These are phyloP conservation scores for Phytopythium vexans DNA, from an alignment of 352 stramenopile genomes.

Conservation along the genomic window DNA sequence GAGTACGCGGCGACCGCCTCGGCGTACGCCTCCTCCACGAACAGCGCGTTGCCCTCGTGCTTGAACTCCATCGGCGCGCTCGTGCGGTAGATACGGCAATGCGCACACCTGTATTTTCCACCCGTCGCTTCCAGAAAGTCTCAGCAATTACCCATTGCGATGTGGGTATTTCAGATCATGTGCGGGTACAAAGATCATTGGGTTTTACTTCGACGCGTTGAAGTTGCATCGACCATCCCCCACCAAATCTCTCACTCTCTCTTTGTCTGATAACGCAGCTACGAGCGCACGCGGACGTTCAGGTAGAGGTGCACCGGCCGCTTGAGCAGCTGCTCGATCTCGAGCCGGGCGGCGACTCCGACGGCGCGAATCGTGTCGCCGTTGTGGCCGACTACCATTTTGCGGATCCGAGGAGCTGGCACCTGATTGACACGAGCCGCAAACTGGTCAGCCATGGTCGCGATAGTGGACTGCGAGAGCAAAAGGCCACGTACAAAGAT, in stretches of 20 bases:
- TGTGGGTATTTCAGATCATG: neutral
- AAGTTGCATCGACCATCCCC: neutral
- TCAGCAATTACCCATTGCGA: neutral
- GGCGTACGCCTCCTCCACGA: constrained; percentile 80
- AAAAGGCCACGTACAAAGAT: constrained; percentile 64
- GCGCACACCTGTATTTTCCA: neutral
- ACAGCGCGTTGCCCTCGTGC: constrained; percentile 73
- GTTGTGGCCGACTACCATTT: constrained; percentile 80
- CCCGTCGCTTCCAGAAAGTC: neutral
- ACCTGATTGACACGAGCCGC: constrained; percentile 27
- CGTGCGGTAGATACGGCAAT: constrained; percentile 9
- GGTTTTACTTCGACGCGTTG: neutral
- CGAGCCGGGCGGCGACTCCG: constrained; percentile 62
- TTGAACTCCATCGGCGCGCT: constrained; percentile 55
- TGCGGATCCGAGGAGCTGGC: constrained; percentile 63
- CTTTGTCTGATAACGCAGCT: neutral
- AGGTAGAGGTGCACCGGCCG: constrained; percentile 79
- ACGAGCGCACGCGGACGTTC: constrained; percentile 74
- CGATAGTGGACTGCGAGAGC: too few species aligned
- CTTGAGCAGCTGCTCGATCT: constrained; percentile 75
- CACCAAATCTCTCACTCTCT: neutral
- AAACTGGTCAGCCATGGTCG: too few species aligned
- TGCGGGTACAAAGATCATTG: neutral
- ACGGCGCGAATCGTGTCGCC: constrained; percentile 75
- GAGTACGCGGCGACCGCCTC: constrained; percentile 57